Base-by-base conservation (phyloP, 169 alveolate species). In the Neospora caninum region DNA sequence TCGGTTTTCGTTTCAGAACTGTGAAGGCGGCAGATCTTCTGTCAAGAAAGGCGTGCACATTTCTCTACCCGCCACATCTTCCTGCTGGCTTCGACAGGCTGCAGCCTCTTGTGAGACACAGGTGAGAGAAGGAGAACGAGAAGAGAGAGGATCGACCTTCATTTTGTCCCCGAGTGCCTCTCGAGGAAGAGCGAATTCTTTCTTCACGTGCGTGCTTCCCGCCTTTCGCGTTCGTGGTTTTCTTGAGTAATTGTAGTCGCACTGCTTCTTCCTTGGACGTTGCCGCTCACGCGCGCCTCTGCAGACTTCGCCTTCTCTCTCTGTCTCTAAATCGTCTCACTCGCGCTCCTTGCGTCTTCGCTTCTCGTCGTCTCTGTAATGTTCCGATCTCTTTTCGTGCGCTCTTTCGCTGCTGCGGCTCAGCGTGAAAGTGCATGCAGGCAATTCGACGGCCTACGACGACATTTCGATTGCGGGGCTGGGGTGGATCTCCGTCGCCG, bases 401-500 rank as follows among this genome's bases (percentile, higher is more conserved):
- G 34, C 34, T 9, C 39, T 69, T 20, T 69, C 18, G 34, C n/a
- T 49, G 4, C 58, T 49, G 58, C 13, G 4, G 58, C 58, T 9
- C 94, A 93, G 95, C 16, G 95, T 93, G 53, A 42, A 93, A 93
- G 95, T 93, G 70, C 73, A 86, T 54, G 93, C 92, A 29, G 93
- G 91, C 6, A 29, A 39, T n/a, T 18, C 2, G 80, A 42, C 38
- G 38, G 91, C 95, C 10, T 82, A 96, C 43, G 98, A 97, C 93
- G 98, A 97, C 94, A 80, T 97, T 36, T 97, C 96, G 41, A 95
- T 97, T 31, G 95, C 97, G 2, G 98, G 98, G 25, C 93, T 97
- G 54, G 97, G 98, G 6, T 97, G 98, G 98, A 80, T 97, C 42
- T 94, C 98, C 34, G 69, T 96, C 36, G 93, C 94, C 53, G 98